A percentile compares a stretch with the other conserved stretches of the same genome.
Conservation (phyloP, 805 yeast species). For the Kregervanrija fluxuum region DNA sequence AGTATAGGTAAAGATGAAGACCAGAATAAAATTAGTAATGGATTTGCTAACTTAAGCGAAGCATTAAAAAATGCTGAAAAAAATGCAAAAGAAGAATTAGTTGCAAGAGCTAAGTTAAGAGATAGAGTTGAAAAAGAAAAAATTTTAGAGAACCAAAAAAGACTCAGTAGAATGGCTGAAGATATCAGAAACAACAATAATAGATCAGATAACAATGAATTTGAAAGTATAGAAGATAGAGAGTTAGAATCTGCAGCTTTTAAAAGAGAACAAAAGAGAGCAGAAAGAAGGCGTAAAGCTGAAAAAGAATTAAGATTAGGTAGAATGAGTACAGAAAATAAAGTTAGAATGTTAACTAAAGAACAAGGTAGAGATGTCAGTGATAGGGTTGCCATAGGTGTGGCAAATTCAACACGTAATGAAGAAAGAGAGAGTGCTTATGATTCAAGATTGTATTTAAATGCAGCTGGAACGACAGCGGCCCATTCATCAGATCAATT, state of each 20-base stretch:
- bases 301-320: slow-evolving; percentile 39
- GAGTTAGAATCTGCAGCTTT: slow-evolving; percentile 19
- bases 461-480: slow-evolving; percentile 33
- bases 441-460: slow-evolving; percentile 52
- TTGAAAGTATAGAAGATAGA: slow-evolving; percentile 7
- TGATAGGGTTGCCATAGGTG: slow-evolving; percentile 47
- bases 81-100: slow-evolving; percentile 50
- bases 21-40: slow-evolving; percentile 41
- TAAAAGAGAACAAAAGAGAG: slow-evolving; percentile 33
- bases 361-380: slow-evolving; percentile 47
- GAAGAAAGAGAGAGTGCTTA: slow-evolving; percentile 35
- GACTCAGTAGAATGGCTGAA: slow-evolving; percentile 41
- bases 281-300: slow-evolving; percentile 38
- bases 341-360: slow-evolving; percentile 35
- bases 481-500: slow-evolving; percentile 36
- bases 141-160: slow-evolving; percentile 42
- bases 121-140: slow-evolving; percentile 44
- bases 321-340: slow-evolving; percentile 38
- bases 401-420: slow-evolving; percentile 19
- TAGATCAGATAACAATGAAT: slow-evolving; percentile 8
- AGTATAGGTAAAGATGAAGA: slow-evolving; percentile 35
- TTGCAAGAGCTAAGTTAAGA: slow-evolving; percentile 41
- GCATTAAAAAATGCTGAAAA: slow-evolving; percentile 69
- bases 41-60: slow-evolving; percentile 54
- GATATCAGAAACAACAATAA: slow-evolving; percentile 31